These are phyloP conservation scores for Stentor coeruleus DNA, from an alignment of 73 alveolate genomes.

Conservation along the genomic window DNA sequence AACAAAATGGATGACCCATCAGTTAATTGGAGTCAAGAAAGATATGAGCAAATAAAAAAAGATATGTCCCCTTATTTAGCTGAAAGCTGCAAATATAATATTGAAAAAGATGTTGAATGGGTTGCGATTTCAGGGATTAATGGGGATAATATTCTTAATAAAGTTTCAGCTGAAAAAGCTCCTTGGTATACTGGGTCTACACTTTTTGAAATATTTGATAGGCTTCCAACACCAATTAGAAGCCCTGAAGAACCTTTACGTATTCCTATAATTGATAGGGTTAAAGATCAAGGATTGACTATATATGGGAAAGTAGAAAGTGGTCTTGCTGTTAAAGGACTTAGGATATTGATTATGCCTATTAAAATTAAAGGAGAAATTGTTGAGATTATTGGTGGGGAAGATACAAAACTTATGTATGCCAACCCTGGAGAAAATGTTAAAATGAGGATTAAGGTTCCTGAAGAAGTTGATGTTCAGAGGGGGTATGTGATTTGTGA, in stretches of 20 bases:
- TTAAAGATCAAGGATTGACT: slow-evolving; percentile 34
- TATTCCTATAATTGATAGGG: slow-evolving; percentile 53
- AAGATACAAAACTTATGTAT: slow-evolving; percentile 47
- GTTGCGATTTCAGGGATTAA: slow-evolving; percentile 83
- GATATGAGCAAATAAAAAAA: slow-evolving; percentile 67
- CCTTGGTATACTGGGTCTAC: slow-evolving; percentile 98
- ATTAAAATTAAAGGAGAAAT: slow-evolving; percentile 36
- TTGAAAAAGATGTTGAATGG: slow-evolving; percentile 23
- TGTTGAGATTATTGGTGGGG: slow-evolving; percentile 33
- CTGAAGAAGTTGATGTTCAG: slow-evolving; percentile 53
- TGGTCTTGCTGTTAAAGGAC: slow-evolving; percentile 51
- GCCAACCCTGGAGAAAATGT: slow-evolving; percentile 62
- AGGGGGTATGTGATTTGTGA: slow-evolving; percentile 53
- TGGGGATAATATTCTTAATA: slow-evolving; percentile 79
- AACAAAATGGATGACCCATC: slow-evolving; percentile 91
- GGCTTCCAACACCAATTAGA: slow-evolving; percentile 81
- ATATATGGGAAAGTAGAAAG: slow-evolving; percentile 56
- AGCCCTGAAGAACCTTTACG: slow-evolving; percentile 88
- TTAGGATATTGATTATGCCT: slow-evolving; percentile 43
- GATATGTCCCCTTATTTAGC: slow-evolving; percentile 53
- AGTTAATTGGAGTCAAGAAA: slow-evolving; percentile 84
- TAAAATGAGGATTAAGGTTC: slow-evolving; percentile 35
- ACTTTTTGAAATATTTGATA: slow-evolving; percentile 91
- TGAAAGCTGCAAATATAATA: not conserved
- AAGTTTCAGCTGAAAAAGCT: slow-evolving; percentile 80